phyloP scores from a whole-genome alignment of 331 rosid genomes.

The Saraca asoca region DNA sequence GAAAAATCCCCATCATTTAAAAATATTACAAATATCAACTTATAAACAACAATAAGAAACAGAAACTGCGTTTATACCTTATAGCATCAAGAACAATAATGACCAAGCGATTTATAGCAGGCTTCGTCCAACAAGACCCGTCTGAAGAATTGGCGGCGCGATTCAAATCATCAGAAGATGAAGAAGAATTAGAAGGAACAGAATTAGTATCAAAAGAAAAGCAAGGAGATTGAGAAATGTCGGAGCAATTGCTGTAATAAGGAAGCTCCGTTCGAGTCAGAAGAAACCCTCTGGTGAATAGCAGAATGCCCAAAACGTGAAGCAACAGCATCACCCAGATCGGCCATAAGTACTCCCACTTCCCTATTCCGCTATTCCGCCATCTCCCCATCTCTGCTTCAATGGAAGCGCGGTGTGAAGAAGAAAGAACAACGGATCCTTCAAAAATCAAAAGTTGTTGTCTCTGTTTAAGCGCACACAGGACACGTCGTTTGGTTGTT shows the following conservation, averaged over 20 bases:
- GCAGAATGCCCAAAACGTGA: conserved; percentile 59
- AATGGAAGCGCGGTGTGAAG: background rate
- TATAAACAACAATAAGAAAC: background rate
- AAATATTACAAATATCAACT: background rate
- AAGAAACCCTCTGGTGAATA: conserved; percentile 87
- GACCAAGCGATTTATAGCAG: conserved; percentile 62
- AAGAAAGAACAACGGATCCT: background rate
- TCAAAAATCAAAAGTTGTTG: background rate
- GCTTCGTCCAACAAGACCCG: conserved; percentile 72
- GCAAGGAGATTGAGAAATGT: conserved; percentile 68
- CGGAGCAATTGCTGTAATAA: conserved; percentile 67
- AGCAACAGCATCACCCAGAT: conserved; percentile 61
- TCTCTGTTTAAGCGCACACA: background rate
- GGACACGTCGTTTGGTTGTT: background rate
- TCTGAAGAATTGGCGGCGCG: conserved; percentile 24
- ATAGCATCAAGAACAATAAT: conserved; percentile 81
- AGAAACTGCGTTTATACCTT: conserved; percentile 38
- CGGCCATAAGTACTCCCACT: conserved; percentile 57
- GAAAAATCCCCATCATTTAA: background rate
- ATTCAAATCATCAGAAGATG: conserved; percentile 22
- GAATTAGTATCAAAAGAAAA: conserved; percentile 24
- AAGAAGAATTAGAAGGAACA: conserved; percentile 1
- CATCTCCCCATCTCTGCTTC: conserved; percentile 17
- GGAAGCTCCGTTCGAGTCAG: conserved; percentile 97
- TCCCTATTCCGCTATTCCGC: conserved; percentile 34